Evolutionary conservation across 306 rosid species (phyloP).

Genomic region (Sicyos baderoa): DNA sequence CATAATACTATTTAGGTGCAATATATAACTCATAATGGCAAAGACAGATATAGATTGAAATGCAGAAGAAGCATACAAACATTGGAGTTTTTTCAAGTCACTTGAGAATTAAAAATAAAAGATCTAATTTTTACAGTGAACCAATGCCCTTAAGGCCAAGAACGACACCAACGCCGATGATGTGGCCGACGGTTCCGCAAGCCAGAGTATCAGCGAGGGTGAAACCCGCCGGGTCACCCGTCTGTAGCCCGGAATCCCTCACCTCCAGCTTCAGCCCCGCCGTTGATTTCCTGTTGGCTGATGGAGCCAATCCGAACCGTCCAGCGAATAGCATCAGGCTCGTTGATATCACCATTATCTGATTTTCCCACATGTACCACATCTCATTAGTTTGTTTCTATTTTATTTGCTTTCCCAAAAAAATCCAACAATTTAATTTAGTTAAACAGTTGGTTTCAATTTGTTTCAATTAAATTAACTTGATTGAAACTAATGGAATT

Average conservation of each 20-base stretch:
- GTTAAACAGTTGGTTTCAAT: no score
- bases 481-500: no score
- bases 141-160: constrained; percentile 87
- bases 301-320: constrained; percentile 89
- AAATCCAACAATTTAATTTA: no score
- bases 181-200: constrained; percentile 76
- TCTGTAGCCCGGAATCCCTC: constrained; percentile 92
- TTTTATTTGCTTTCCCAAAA: no score
- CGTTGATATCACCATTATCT: constrained; percentile 80
- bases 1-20: no score
- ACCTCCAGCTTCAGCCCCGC: constrained; percentile 79
- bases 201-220: constrained; percentile 99
- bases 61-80: no score
- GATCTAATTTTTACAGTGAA: constrained; percentile 37
- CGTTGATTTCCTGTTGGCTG: constrained; percentile 87
- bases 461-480: no score
- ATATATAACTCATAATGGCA: no score
- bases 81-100: no score
- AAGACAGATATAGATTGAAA: no score
- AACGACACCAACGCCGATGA: constrained; percentile 92
- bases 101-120: no score
- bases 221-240: constrained; percentile 95
- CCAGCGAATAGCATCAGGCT: constrained; percentile 92
- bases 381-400: not conserved
- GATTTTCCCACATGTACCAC: not conserved